Evolutionary conservation across 495 filamentous ascomycete genomes (phyloP).

Genomic region (Achaetomiella virescens): DNA sequence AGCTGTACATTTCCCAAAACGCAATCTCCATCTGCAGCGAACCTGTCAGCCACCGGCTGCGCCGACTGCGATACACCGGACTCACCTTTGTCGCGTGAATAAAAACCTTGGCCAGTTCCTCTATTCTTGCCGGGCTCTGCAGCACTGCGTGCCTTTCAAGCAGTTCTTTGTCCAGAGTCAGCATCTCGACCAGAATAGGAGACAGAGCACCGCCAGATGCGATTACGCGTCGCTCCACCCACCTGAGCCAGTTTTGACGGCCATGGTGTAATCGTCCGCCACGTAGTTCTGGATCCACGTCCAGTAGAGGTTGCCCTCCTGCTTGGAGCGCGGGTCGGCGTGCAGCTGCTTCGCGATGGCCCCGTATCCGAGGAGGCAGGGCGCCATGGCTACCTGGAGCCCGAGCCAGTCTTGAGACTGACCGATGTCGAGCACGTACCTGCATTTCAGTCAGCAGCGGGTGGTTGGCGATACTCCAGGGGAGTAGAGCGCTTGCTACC

Average conservation of each 20-base stretch:
- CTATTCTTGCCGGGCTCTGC: slow-evolving; percentile 66
- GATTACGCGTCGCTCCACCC: slow-evolving; percentile 20
- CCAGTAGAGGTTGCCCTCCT: slow-evolving; percentile 73
- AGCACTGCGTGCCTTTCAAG: slow-evolving; percentile 63
- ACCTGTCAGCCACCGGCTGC: slow-evolving; percentile 18
- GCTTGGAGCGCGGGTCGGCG: slow-evolving; percentile 47
- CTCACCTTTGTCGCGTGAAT: slow-evolving; percentile 72
- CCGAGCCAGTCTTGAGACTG: slow-evolving; percentile 80
- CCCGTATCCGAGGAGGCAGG: slow-evolving; percentile 84
- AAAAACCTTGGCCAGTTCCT: slow-evolving; percentile 77
- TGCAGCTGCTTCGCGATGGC: slow-evolving; percentile 63
- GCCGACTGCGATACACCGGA: neutral
- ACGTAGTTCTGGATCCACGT: slow-evolving; percentile 86
- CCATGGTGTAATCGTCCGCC: slow-evolving; percentile 65
- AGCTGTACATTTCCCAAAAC: slow-evolving; percentile 74
- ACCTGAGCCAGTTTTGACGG: slow-evolving; percentile 64
- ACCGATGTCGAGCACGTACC: slow-evolving; percentile 84
- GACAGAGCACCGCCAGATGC: neutral
- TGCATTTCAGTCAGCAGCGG: slow-evolving; percentile 17
- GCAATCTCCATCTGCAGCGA: slow-evolving; percentile 65
- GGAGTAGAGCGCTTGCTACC: slow-evolving; percentile 25
- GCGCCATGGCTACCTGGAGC: slow-evolving; percentile 74
- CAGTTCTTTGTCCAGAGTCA: slow-evolving; percentile 45
- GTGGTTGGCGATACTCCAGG: neutral
- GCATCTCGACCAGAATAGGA: too few relatives aligned